Evolutionary conservation across 805 yeast species (phyloP).

Genomic region (Candida suzukii): DNA sequence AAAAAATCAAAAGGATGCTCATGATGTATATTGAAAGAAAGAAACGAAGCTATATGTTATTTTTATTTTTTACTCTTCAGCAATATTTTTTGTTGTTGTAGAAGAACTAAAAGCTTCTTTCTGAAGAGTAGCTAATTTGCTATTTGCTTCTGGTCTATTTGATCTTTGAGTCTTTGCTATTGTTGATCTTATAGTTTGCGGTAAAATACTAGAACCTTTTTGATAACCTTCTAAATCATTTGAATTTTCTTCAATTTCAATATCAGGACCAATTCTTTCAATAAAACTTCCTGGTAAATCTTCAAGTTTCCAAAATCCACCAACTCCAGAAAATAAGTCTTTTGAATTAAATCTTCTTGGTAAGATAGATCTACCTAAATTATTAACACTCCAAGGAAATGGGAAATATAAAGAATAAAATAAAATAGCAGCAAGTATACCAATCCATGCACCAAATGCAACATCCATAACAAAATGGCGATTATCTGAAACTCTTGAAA

Average conservation of each 20-base stretch:
- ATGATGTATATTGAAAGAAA: too few species aligned
- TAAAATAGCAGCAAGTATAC: conserved; percentile 24
- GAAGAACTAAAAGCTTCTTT: too few species aligned
- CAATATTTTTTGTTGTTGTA: too few species aligned
- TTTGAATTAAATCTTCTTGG: conserved; percentile 32
- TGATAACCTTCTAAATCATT: not conserved
- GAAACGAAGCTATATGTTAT: too few species aligned
- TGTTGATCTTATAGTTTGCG: too few species aligned
- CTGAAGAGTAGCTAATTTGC: too few species aligned
- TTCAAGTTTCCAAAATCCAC: conserved; percentile 30
- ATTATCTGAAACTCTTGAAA: conserved; percentile 41
- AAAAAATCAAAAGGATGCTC: too few species aligned
- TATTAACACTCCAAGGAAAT: conserved; percentile 18
- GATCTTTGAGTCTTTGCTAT: too few species aligned
- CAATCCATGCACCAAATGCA: conserved; percentile 31
- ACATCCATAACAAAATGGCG: conserved; percentile 36
- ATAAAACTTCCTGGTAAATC: conserved; percentile 22
- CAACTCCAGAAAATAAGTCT: conserved; percentile 19
- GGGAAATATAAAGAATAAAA: conserved; percentile 38
- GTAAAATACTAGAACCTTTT: not conserved
- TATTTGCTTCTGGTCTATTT: too few species aligned
- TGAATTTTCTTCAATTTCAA: not conserved
- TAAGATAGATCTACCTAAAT: conserved; percentile 33
- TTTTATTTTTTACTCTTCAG: too few species aligned
- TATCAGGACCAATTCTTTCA: conserved; percentile 14